Evolutionary conservation across 176 grass and related monocot species (phyloP).

Genomic region (Saccharum spontaneum): DNA sequence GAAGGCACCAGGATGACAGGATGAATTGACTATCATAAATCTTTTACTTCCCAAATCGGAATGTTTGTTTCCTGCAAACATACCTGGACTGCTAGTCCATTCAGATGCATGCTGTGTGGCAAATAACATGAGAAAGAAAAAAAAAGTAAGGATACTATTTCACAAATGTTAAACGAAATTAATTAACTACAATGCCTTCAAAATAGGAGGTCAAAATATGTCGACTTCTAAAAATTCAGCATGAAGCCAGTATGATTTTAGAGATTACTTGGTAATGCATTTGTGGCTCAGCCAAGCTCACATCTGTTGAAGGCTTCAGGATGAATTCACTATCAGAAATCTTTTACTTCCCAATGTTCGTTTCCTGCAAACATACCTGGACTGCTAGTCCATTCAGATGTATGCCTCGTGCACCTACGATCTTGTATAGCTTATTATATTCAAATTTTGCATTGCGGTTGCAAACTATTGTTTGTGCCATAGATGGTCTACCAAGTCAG

Average conservation of each 20-base stretch:
- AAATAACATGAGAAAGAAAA: background rate
- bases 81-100: background rate
- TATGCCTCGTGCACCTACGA: background rate
- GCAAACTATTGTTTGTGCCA: background rate
- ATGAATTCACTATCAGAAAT: background rate
- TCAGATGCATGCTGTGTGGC: background rate
- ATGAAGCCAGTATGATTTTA: background rate
- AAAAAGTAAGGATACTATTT: background rate
- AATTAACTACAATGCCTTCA: background rate
- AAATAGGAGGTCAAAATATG: background rate
- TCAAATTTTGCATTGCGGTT: background rate
- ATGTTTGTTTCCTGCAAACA: background rate
- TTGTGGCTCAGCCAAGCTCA: background rate
- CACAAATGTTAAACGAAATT: background rate
- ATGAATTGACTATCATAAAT: background rate
- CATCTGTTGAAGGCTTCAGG: background rate
- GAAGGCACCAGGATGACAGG: background rate
- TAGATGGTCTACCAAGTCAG: background rate
- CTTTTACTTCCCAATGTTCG: background rate
- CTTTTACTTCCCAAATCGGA: background rate
- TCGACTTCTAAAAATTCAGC: background rate
- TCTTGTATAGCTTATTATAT: background rate
- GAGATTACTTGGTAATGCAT: background rate
- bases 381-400: background rate
- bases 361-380: background rate